These are phyloP conservation scores for Arabis hirsuta DNA, from an alignment of 345 rosid species.

Conservation along the genomic window DNA sequence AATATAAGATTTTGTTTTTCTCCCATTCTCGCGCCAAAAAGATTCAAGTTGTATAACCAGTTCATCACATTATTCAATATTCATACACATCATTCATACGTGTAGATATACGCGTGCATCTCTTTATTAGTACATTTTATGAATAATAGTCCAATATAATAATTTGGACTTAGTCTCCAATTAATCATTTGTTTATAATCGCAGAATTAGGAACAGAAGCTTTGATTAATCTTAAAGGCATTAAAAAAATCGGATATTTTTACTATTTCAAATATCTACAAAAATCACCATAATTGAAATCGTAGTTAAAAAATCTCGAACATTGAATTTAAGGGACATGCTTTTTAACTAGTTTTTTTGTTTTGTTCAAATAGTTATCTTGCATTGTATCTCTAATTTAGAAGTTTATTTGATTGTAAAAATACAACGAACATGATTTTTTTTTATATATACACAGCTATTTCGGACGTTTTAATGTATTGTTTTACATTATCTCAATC, in stretches of 20 bases:
- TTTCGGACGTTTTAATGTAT: background rate
- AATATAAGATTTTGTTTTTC: background rate
- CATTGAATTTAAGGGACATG: background rate
- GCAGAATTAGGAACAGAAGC: background rate
- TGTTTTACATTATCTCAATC: background rate
- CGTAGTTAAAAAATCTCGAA: background rate
- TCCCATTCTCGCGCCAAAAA: constrained; percentile 30
- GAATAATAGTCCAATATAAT: background rate
- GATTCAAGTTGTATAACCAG: constrained; percentile 2
- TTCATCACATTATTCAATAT: constrained; percentile 5
- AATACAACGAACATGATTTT: background rate
- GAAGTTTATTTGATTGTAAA: background rate
- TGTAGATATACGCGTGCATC: constrained; percentile 26
- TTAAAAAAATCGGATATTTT: background rate
- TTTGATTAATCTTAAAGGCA: background rate
- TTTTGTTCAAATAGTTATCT: background rate
- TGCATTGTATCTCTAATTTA: background rate
- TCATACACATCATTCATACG: constrained; percentile 12
- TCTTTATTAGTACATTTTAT: background rate
- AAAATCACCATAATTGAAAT: background rate
- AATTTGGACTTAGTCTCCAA: background rate
- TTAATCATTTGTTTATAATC: background rate
- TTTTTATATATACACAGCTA: background rate
- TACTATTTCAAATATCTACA: background rate
- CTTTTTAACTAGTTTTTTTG: background rate